These are phyloP conservation scores for Pythium dissimile DNA, from an alignment of 352 stramenopile species.

Conservation along the genomic window DNA sequence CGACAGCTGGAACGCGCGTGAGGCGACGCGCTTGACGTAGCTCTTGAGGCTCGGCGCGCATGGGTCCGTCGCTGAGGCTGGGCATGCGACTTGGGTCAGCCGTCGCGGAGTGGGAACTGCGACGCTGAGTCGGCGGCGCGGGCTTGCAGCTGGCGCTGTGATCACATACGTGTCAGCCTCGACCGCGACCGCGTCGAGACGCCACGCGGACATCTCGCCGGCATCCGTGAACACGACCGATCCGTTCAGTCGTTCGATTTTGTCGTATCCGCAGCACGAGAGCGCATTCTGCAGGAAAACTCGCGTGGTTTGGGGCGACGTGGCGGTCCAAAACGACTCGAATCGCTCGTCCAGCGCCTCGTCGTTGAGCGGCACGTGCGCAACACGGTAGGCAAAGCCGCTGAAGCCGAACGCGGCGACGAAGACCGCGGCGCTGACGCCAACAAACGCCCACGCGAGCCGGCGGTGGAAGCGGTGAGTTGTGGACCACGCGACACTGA, in stretches of 20 bases:
- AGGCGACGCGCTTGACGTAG: conserved; percentile 11
- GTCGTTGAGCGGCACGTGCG: conserved; percentile 13
- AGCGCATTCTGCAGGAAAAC: conserved; percentile 26
- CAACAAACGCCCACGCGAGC: conserved; percentile 30
- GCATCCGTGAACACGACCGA: conserved; percentile 18
- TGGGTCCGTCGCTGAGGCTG: background rate
- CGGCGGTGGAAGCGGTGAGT: background rate
- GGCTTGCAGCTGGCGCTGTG: background rate
- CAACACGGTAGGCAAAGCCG: conserved; percentile 40
- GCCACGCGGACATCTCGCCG: conserved; percentile 13
- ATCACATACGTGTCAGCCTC: conserved; percentile 1
- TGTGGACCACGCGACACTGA: conserved; percentile 26
- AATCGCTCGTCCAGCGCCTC: conserved; percentile 20
- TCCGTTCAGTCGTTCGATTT: conserved; percentile 11
- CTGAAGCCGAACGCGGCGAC: conserved; percentile 31
- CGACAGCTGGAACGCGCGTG: conserved; percentile 15
- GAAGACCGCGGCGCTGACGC: conserved; percentile 40
- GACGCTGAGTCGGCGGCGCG: conserved; percentile 13
- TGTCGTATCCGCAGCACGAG: conserved; percentile 24
- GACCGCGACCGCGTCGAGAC: background rate
- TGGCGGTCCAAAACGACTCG: conserved; percentile 16
- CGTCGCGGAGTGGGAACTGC: background rate
- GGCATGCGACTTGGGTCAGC: conserved; percentile 18
- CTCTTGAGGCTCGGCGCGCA: conserved; percentile 15
- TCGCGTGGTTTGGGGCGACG: conserved; percentile 15